Base-by-base conservation (phyloP, 1,284 basidiomycete genomes). In the Anthracocystis setariae region DNA sequence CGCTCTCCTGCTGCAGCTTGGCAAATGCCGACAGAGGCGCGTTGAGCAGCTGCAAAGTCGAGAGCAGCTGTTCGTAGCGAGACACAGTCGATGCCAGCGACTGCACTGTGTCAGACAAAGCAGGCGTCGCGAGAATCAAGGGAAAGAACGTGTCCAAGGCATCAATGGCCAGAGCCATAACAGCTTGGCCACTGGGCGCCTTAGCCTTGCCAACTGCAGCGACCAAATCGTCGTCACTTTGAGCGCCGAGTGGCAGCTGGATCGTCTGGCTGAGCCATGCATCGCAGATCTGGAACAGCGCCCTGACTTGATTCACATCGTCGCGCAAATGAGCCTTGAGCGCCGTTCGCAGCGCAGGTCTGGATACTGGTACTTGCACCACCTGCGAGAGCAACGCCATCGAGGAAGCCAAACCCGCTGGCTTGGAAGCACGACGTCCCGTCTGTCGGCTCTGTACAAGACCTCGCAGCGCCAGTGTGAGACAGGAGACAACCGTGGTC, bases 141-240 rank as follows among this genome's bases (percentile, higher is more conserved):
- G 73, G 73, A 49, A 73, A 73, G 35, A 73, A 75, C 3, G 66
- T 68, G 33, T 75, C 73, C 23, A 75, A 51, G 45, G 73, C 62
- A 42, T 72, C 69, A 44, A 45, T 75, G 51, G 70, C 61, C 21
- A 75, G 46, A n/a, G 58, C 47, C 45, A 74, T 53, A 18, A 59
- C 49, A 8, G 56, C 42, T 8, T 65, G 53, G 15, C 60, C 60
- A 8, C 60, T 33, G 2, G 66, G 66, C 17, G 38, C 52, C 24
- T 59, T 55, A 46, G 35, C 47, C 20, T 37, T 13, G 13, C 43
- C 54, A 39, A 45, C 29, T 8, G 54, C 50, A 27, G 43, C n/a
- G 12, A n/a, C 59, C 20, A 55, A 35, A 2, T 43, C 27, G 23
- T 44, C 56, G 9, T 23, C 35, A 8, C 25, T 39, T 10, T 55